phyloP scores from a whole-genome alignment of 495 filamentous ascomycete genomes.

The Xeromyces bisporus region DNA sequence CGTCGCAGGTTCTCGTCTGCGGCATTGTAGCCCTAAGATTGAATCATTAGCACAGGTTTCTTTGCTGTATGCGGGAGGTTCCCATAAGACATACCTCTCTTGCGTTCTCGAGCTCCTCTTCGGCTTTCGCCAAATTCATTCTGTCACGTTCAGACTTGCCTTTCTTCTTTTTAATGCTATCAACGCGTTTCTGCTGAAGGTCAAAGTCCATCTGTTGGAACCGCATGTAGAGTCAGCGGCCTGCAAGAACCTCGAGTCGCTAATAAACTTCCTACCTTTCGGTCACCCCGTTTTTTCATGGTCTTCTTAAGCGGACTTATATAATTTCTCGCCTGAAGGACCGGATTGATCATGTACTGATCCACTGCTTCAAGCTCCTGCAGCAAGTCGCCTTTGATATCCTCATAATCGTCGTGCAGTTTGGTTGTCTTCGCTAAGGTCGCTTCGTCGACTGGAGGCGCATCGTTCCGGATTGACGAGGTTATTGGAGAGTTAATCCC shows the following conservation, averaged over 20 bases:
- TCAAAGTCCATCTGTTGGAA: slow-evolving; percentile 64
- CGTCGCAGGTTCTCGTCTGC: slow-evolving; percentile 70
- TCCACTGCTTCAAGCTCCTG: slow-evolving; percentile 65
- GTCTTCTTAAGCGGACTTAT: slow-evolving; percentile 69
- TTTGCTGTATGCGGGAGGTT: not conserved
- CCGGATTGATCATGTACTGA: slow-evolving; percentile 51
- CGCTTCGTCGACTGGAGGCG: slow-evolving; percentile 42
- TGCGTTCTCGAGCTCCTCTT: slow-evolving; percentile 51
- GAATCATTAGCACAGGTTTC: too few relatives aligned
- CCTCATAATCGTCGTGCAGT: slow-evolving; percentile 53
- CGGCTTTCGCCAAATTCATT: slow-evolving; percentile 53
- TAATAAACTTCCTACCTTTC: slow-evolving; percentile 35
- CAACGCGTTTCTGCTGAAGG: slow-evolving; percentile 55
- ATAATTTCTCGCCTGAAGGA: slow-evolving; percentile 50
- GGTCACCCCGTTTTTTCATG: slow-evolving; percentile 83
- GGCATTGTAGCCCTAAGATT: slow-evolving; percentile 55
- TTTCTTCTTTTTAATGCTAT: slow-evolving; percentile 51
- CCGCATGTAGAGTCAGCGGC: not conserved
- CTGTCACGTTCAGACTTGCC: slow-evolving; percentile 67
- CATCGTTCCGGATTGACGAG: slow-evolving; percentile 30
- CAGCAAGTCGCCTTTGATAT: slow-evolving; percentile 56
- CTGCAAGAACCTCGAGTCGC: not conserved
- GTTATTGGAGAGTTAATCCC: slow-evolving; percentile 69
- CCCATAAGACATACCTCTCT: slow-evolving; percentile 37
- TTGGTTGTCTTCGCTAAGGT: slow-evolving; percentile 49